A percentile compares a stretch with the other conserved stretches of the same genome.
phyloP scores from a whole-genome alignment of 2,329 filamentous ascomycete genomes.

The Dactylellina leptospora region DNA sequence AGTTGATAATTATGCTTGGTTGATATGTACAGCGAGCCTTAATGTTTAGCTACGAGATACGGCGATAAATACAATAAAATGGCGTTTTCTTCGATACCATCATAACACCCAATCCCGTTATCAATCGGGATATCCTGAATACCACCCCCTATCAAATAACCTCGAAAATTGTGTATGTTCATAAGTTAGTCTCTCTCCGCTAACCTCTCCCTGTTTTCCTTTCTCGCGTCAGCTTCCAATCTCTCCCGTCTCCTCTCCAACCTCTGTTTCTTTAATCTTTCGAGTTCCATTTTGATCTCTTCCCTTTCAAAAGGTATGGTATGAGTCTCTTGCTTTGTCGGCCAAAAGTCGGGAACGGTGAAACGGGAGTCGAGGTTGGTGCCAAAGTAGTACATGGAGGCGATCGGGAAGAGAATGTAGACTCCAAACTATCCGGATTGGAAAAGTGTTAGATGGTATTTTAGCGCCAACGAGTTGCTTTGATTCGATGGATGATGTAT shows the following conservation, averaged over 20 bases:
- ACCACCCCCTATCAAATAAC: no score
- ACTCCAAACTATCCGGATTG: conserved; percentile 85
- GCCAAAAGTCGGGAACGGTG: conserved; percentile 91
- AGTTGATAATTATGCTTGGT: no score
- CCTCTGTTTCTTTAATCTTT: conserved; percentile 64
- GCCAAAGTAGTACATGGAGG: conserved; percentile 99
- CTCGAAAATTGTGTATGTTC: conserved; percentile 8
- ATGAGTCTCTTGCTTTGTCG: conserved; percentile 78
- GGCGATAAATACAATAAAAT: no score
- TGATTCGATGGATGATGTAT: conserved; percentile 52
- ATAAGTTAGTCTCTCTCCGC: conserved; percentile 18
- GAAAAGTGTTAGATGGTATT: not conserved
- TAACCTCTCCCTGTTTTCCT: conserved; percentile 8
- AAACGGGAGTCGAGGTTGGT: conserved; percentile 96
- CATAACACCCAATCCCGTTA: no score
- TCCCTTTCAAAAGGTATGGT: conserved; percentile 78
- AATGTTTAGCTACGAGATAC: no score
- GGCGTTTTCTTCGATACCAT: no score
- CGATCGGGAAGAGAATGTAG: conserved; percentile 98
- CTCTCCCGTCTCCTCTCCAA: conserved; percentile 56
- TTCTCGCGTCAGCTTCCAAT: conserved; percentile 23
- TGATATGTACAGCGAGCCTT: no score
- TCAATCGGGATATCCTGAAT: no score
- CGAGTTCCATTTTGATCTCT: conserved; percentile 82
- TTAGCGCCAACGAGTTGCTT: not conserved